Percentiles rank a stretch among this genome's conserved stretches.
phyloP scores from a whole-genome alignment of 176 grass and related monocot genomes.

The Carex scoparia region DNA sequence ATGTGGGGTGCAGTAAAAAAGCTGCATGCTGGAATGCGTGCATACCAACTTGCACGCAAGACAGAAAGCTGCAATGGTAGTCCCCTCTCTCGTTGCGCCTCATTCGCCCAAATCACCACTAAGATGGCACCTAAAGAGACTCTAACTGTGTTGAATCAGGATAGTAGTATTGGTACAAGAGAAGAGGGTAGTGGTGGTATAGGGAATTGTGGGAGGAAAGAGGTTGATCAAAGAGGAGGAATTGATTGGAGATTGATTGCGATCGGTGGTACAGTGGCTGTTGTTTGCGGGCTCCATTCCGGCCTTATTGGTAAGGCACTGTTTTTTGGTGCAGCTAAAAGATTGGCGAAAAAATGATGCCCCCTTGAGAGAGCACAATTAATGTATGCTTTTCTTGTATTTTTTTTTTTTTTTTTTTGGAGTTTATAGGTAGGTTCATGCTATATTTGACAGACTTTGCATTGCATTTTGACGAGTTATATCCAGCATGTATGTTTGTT shows the following conservation, averaged over 20 bases:
- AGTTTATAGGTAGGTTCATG: not conserved
- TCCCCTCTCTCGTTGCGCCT: slow-evolving; percentile 39
- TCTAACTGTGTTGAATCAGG: slow-evolving; percentile 11
- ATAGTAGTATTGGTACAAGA: slow-evolving; percentile 2
- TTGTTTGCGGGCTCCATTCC: slow-evolving; percentile 56
- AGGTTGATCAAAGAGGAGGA: slow-evolving; percentile 28
- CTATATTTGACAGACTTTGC: not conserved
- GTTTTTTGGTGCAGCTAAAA: slow-evolving; percentile 64
- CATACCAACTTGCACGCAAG: slow-evolving; percentile 58
- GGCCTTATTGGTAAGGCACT: slow-evolving; percentile 68
- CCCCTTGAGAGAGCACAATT: not conserved
- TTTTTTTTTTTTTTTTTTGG: not conserved
- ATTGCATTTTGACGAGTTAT: slow-evolving; percentile 1
- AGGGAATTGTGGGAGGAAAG: slow-evolving; percentile 15
- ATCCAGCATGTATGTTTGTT: not conserved
- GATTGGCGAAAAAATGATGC: slow-evolving; percentile 59
- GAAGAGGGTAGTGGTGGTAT: not conserved
- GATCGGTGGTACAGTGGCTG: slow-evolving; percentile 64
- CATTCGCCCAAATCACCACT: slow-evolving; percentile 55
- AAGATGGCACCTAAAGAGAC: slow-evolving; percentile 38
- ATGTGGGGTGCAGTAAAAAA: slow-evolving; percentile 99
- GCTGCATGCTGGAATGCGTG: slow-evolving; percentile 79
- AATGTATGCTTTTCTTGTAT: not conserved
- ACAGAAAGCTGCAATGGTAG: slow-evolving; percentile 22
- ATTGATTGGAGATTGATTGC: slow-evolving; percentile 90